Evolutionary conservation across 768 basidiomycete species (phyloP), one percentile per base, ranked within the genome.

Genomic region (Auricularia sp.): DNA sequence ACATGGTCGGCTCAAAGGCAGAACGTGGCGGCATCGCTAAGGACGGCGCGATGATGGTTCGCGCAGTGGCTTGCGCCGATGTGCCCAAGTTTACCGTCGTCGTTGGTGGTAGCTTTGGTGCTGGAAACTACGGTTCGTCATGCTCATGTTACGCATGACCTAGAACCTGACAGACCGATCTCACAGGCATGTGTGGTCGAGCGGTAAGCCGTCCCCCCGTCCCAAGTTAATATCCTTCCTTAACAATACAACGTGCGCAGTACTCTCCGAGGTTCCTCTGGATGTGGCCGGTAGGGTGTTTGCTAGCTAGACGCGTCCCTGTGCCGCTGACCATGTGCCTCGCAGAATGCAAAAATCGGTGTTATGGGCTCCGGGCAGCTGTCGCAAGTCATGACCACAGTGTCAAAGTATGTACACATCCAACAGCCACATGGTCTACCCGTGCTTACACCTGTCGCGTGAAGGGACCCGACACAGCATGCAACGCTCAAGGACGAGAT

Each of bases 1-100:
- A 97, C 71, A 98, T 97, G 94, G 94, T 98, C 3, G 94, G 94
- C 4, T 93, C 91, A 3, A 95, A 94, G 68, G 95, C 95, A 21
- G 94, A 98, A 76, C 84, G 83, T 69, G 93, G 92, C 2, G 94
- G 94, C 0, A 98, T 98, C 68, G 93, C 93, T 3, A 95, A 95
- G 76, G 93, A 97, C 71, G 91, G 91, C 44, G 94, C 94, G 6
- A 97, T 97, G 80, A 95, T 98, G 91, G 94, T 98, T 69, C 87
- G 94, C 54, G 92, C 93, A 5, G 93, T 95, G 18, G 92, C 93
- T 3, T 93, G 93, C 68, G 92, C 93, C 18, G 88, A 96, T 68
- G 93, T 96, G 6, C 93, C 95, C 14, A 98, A 98, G 76, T 79
- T 96, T 66, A 97, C 93, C 0, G 91, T 97, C 35, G 79, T 97